Percentiles rank a stretch among this genome's conserved stretches.
Evolutionary conservation across 2,329 filamentous ascomycete genomes (phyloP).

Genomic region (Aureobasidium pullulans): DNA sequence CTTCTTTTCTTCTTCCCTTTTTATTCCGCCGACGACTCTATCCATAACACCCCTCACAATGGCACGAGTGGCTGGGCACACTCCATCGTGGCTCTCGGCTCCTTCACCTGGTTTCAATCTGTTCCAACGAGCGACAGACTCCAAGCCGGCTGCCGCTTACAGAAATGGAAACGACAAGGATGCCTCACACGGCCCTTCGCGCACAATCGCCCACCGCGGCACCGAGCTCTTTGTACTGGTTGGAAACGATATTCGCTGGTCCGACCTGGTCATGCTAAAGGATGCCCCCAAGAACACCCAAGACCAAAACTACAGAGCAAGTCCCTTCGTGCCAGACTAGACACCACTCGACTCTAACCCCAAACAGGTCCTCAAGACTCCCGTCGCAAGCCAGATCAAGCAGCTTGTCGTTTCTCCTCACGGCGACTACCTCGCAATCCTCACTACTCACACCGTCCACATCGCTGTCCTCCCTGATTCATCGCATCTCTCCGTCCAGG

Average conservation of each 20-base stretch:
- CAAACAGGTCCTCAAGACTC: constrained; percentile 62
- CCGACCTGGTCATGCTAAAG: constrained; percentile 74
- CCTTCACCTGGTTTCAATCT: constrained; percentile 70
- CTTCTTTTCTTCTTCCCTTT: not conserved
- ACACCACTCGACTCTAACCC: not conserved
- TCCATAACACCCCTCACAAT: constrained; percentile 42
- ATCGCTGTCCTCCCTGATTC: constrained; percentile 78
- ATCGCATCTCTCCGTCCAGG: constrained; percentile 63
- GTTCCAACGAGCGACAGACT: constrained; percentile 47
- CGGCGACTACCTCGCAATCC: constrained; percentile 72
- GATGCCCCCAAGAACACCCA: constrained; percentile 31
- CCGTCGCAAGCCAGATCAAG: constrained; percentile 72
- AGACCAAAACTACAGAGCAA: not conserved
- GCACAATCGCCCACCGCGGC: constrained; percentile 70
- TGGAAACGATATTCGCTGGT: constrained; percentile 87
- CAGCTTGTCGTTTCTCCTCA: constrained; percentile 81
- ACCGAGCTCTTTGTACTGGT: constrained; percentile 85
- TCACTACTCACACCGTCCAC: constrained; percentile 82
- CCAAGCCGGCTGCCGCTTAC: constrained; percentile 15
- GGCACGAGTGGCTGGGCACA: constrained; percentile 80
- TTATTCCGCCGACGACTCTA: not conserved
- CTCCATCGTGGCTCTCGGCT: constrained; percentile 77
- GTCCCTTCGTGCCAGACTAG: not conserved
- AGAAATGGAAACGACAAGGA: constrained; percentile 6
- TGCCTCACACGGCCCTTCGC: constrained; percentile 34